Conservation (phyloP, 352 stramenopile genomes). For the Globisporangium takayamanum region DNA sequence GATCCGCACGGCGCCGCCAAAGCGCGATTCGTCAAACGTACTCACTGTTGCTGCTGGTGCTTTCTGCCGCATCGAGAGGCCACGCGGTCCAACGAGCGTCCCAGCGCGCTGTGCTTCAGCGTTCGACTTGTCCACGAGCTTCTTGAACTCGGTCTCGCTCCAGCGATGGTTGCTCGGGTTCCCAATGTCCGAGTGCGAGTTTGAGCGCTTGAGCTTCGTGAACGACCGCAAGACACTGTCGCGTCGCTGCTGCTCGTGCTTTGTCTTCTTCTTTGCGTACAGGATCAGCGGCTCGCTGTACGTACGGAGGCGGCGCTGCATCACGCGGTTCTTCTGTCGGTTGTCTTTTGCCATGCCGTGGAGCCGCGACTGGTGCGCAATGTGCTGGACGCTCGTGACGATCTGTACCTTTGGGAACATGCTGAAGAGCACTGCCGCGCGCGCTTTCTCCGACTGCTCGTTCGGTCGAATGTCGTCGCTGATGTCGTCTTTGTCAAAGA, state of each 20-base stretch:
- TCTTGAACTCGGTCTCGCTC: constrained; percentile 69
- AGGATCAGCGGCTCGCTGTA: constrained; percentile 57
- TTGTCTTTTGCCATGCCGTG: constrained; percentile 39
- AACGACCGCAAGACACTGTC: constrained; percentile 22
- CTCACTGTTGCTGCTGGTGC: constrained; percentile 4
- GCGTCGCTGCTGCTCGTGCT: constrained; percentile 16
- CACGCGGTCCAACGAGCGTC: constrained; percentile 25
- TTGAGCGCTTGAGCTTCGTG: constrained; percentile 58
- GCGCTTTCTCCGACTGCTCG: constrained; percentile 49
- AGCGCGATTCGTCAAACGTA: constrained; percentile 53
- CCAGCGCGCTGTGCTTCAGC: constrained; percentile 38
- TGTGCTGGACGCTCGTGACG: constrained; percentile 68
- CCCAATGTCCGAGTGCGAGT: constrained; percentile 53
- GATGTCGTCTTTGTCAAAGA: constrained; percentile 80
- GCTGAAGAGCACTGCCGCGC: constrained; percentile 52
- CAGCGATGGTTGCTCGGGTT: constrained; percentile 70
- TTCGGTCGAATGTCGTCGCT: constrained; percentile 54
- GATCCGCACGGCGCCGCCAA: constrained; percentile 36
- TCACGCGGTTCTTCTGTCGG: constrained; percentile 25
- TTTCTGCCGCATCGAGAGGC: constrained; percentile 22
- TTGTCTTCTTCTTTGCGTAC: constrained; percentile 23
- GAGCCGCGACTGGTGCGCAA: constrained; percentile 62
- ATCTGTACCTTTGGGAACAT: constrained; percentile 88
- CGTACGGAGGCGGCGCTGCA: constrained; percentile 28
- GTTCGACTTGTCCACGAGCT: constrained; percentile 59